Base-by-base conservation (phyloP, 164 flowering plant species). In the Piper betle region DNA sequence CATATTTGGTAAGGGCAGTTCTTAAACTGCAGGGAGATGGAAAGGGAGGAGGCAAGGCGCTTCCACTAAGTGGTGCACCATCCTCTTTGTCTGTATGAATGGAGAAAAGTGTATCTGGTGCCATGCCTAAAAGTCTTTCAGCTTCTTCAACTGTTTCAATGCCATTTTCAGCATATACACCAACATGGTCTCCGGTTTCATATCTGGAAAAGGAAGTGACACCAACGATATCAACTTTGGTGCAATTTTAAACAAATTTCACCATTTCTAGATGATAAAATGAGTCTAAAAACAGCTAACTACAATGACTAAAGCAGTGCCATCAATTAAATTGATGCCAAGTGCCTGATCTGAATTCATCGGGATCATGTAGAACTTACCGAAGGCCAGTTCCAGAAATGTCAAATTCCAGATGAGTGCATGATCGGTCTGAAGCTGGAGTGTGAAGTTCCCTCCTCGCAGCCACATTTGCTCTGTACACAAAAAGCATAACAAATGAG, bases 131-230 rank as follows among this genome's bases (percentile, higher is more conserved):
- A 48, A 94, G 64, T 64, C 69, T 76, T 69, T 84, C 77, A 33
- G 96, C 99, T 69, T 84, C 91, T 68, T 88, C 96, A 18, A 88
- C 96, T 53, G 61, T 67, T 73, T 88, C 99, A 63, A 43, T 53
- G 39, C 71, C 57, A 73, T 94, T 94, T 57, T 88, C 93, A 74
- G 86, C 75, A 72, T 69, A 86, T 3, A 94, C 99, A 73, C 97
- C 99, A 70, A 94, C 97, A 73, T 94, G 99, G 67, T 94, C 99
- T 43, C 99, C 99, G 5, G 97, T 90, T 71, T 86, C 99, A 74
- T 94, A 94, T 60, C 99, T 94, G 83, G 72, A 50, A 41, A 69
- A 25, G 33, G 33, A 25, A 61, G 33, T 25, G 33, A 2, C 33
- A 25, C 33, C 33, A 25, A 25, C 33, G 2, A 25, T 25, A 25